phyloP scores from a whole-genome alignment of 1,284 basidiomycete genomes.

The Melanopsichium pennsylvanicum region DNA sequence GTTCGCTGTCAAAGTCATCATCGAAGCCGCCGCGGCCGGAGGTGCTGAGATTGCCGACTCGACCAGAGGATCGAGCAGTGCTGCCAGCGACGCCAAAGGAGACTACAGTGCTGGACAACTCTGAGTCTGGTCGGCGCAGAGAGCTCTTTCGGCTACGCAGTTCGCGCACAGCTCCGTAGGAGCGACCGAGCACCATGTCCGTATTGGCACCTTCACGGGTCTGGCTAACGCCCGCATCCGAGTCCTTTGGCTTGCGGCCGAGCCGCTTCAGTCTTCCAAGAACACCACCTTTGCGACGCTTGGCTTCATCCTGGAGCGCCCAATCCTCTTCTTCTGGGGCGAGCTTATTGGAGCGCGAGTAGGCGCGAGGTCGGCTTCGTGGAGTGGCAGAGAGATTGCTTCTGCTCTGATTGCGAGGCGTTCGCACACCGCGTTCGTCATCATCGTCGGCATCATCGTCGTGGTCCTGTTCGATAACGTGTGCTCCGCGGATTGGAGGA shows the following conservation, averaged over 20 bases:
- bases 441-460: constrained; percentile 35
- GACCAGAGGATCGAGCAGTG: constrained; percentile 11
- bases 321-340: constrained; percentile 45
- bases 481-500: constrained; percentile 16
- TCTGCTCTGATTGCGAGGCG: constrained; percentile 34
- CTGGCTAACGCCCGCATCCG: neutral
- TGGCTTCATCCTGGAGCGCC: constrained; percentile 27
- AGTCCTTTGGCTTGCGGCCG: constrained; percentile 23
- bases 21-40: constrained; percentile 29
- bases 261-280: constrained; percentile 39
- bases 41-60: constrained; percentile 22
- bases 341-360: constrained; percentile 39
- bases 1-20: constrained; percentile 42
- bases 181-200: constrained; percentile 41
- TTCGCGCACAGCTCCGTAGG: constrained; percentile 40
- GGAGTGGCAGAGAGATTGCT: constrained; percentile 32
- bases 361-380: constrained; percentile 22
- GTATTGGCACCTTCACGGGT: constrained; percentile 26
- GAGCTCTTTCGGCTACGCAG: constrained; percentile 44
- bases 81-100: constrained; percentile 19
- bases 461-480: constrained; percentile 17
- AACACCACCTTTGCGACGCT: constrained; percentile 45
- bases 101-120: constrained; percentile 10
- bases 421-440: constrained; percentile 10
- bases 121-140: constrained; percentile 13